These are phyloP conservation scores for Anthoceros angustus DNA, from an alignment of 225 moss, liverwort and hornwort genomes.

Conservation along the genomic window DNA sequence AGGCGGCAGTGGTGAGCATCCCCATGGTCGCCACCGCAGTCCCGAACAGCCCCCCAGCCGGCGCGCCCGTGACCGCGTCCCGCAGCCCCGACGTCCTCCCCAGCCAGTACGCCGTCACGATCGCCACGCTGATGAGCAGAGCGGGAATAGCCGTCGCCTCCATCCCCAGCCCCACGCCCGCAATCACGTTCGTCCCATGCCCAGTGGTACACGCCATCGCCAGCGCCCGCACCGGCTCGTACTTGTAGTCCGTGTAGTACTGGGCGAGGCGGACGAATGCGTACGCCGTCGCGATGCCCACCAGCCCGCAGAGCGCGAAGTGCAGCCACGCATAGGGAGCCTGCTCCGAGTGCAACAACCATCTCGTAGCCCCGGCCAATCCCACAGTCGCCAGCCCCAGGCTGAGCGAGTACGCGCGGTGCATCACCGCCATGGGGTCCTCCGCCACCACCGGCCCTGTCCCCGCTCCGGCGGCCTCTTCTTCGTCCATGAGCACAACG, in stretches of 20 bases:
- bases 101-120: slow-evolving; percentile 77
- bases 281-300: slow-evolving; percentile 90
- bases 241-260: slow-evolving; percentile 96
- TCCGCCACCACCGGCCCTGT: slow-evolving; percentile 69
- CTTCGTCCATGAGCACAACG: too few relatives aligned
- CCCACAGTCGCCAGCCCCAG: slow-evolving; percentile 79
- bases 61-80: slow-evolving; percentile 50
- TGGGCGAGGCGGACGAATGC: slow-evolving; percentile 96
- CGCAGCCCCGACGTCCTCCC: slow-evolving; percentile 90
- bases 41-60: slow-evolving; percentile 81
- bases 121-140: slow-evolving; percentile 74
- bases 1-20: slow-evolving; percentile 95
- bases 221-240: slow-evolving; percentile 84
- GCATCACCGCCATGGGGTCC: slow-evolving; percentile 90
- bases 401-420: slow-evolving; percentile 88
- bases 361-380: slow-evolving; percentile 88
- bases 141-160: slow-evolving; percentile 89
- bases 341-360: slow-evolving; percentile 92
- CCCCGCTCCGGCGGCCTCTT: too few relatives aligned
- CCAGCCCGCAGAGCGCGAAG: slow-evolving; percentile 90
- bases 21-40: slow-evolving; percentile 99
- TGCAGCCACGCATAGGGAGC: slow-evolving; percentile 97
- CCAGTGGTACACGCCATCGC: slow-evolving; percentile 96
- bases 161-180: slow-evolving; percentile 83
- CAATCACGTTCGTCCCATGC: slow-evolving; percentile 94